These are phyloP conservation scores for Metschnikowia bowlesiae DNA, from an alignment of 805 yeast species.

Conservation along the genomic window DNA sequence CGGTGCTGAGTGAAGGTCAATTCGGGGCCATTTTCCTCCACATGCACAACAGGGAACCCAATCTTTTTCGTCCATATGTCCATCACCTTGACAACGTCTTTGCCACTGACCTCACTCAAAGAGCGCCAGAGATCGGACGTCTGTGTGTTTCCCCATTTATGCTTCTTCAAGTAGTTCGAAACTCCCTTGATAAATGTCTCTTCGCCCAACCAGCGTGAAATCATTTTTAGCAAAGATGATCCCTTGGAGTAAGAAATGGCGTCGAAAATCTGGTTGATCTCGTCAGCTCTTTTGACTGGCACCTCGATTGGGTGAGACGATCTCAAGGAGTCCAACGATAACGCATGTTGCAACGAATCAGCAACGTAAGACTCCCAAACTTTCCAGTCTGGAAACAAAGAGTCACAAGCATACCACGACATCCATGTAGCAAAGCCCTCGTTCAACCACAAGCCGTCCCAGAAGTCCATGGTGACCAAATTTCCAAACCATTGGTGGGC, in stretches of 20 bases:
- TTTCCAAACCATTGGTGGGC: conserved; percentile 94
- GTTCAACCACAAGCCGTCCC: conserved; percentile 87
- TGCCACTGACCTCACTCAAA: conserved; percentile 62
- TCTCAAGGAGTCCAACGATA: conserved; percentile 71
- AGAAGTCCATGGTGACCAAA: conserved; percentile 87
- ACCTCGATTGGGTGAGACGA: conserved; percentile 85
- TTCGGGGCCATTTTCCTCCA: conserved; percentile 42
- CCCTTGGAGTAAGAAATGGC: conserved; percentile 83
- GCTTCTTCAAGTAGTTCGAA: conserved; percentile 68
- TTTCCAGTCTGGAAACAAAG: conserved; percentile 78
- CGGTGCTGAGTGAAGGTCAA: conserved; percentile 66
- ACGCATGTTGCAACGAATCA: conserved; percentile 70
- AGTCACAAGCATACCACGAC: conserved; percentile 80
- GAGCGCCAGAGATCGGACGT: conserved; percentile 78
- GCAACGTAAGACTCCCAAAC: conserved; percentile 82
- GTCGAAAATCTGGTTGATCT: conserved; percentile 80
- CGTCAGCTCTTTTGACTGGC: conserved; percentile 72
- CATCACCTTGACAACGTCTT: conserved; percentile 71
- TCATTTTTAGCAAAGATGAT: conserved; percentile 73
- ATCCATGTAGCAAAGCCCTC: conserved; percentile 91
- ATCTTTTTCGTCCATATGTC: conserved; percentile 75
- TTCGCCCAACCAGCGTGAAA: conserved; percentile 74
- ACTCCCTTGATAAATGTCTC: conserved; percentile 76
- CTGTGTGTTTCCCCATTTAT: conserved; percentile 71
- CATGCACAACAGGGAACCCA: conserved; percentile 72